phyloP scores from a whole-genome alignment of 2,329 filamentous ascomycete species.

The Gaeumannomyces tritici region DNA sequence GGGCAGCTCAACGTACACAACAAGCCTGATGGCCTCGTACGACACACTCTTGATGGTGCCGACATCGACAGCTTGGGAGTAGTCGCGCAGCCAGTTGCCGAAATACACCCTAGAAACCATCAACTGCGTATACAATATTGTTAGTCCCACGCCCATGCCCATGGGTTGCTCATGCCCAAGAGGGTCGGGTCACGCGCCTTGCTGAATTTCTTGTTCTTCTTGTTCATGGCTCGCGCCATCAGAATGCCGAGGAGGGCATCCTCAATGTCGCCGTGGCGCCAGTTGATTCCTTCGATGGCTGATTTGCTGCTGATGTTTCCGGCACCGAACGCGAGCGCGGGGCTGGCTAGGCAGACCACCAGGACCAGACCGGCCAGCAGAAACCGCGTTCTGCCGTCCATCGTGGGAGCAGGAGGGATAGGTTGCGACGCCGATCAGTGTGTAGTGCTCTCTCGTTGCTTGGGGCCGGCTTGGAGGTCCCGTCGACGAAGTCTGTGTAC shows the following conservation, averaged over 20 bases:
- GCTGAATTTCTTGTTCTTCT: slow-evolving; percentile 65
- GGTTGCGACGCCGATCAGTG: background rate
- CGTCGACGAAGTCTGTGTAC: too few relatives aligned
- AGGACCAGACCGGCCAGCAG: slow-evolving; percentile 47
- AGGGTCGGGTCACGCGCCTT: slow-evolving; percentile 51
- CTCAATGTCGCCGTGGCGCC: slow-evolving; percentile 88
- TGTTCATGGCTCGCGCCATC: slow-evolving; percentile 48
- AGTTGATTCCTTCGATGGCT: slow-evolving; percentile 57
- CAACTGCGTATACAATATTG: background rate
- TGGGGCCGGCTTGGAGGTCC: background rate
- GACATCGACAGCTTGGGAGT: slow-evolving; percentile 89
- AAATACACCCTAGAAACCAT: slow-evolving; percentile 81
- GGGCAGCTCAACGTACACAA: slow-evolving; percentile 52
- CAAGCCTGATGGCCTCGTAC: slow-evolving; percentile 79
- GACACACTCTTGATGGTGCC: slow-evolving; percentile 87
- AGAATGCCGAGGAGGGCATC: slow-evolving; percentile 69
- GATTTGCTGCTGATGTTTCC: slow-evolving; percentile 80
- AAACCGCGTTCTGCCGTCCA: slow-evolving; percentile 35
- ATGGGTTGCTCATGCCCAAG: background rate
- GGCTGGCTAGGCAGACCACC: slow-evolving; percentile 57
- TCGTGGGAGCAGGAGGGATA: slow-evolving; percentile 27
- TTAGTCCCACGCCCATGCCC: background rate
- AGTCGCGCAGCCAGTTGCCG: slow-evolving; percentile 90
- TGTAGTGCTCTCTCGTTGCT: background rate
- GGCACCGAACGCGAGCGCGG: slow-evolving; percentile 71